Evolutionary conservation across 2,329 filamentous ascomycete genomes (phyloP).

Genomic region (Verticillium longisporum): DNA sequence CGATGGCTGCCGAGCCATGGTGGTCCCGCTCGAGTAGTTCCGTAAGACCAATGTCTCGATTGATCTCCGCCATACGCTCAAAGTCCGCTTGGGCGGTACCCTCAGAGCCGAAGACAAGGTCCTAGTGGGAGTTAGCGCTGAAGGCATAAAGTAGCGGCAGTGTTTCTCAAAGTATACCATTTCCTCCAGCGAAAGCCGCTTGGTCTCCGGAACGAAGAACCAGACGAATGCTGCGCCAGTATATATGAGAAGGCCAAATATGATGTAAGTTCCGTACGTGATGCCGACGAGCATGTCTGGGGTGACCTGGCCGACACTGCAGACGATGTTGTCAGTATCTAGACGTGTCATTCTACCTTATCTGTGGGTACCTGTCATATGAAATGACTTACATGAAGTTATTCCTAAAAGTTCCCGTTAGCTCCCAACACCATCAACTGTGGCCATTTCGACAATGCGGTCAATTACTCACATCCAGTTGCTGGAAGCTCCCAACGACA

Average conservation of each 20-base stretch:
- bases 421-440: neutral
- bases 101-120: slow-evolving; percentile 59
- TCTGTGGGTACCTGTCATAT: too few species aligned
- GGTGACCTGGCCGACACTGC: slow-evolving; percentile 57
- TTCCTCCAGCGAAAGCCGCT: slow-evolving; percentile 56
- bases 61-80: slow-evolving; percentile 68
- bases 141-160: too few species aligned
- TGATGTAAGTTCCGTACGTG: slow-evolving; percentile 63
- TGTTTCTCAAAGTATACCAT: slow-evolving; percentile 35
- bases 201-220: slow-evolving; percentile 60
- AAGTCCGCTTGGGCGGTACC: slow-evolving; percentile 61
- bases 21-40: slow-evolving; percentile 24
- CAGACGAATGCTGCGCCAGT: slow-evolving; percentile 55
- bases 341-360: too few species aligned
- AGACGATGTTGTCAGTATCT: neutral
- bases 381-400: slow-evolving; percentile 39
- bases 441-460: neutral
- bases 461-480: slow-evolving; percentile 50
- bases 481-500: slow-evolving; percentile 58
- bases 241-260: slow-evolving; percentile 61
- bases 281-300: slow-evolving; percentile 60
- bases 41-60: slow-evolving; percentile 58
- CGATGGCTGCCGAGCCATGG: neutral
- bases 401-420: slow-evolving; percentile 27
- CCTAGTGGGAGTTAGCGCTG: slow-evolving; percentile 24